Conservation (phyloP, 306 rosid species). For the Trichosanthes truncata region DNA sequence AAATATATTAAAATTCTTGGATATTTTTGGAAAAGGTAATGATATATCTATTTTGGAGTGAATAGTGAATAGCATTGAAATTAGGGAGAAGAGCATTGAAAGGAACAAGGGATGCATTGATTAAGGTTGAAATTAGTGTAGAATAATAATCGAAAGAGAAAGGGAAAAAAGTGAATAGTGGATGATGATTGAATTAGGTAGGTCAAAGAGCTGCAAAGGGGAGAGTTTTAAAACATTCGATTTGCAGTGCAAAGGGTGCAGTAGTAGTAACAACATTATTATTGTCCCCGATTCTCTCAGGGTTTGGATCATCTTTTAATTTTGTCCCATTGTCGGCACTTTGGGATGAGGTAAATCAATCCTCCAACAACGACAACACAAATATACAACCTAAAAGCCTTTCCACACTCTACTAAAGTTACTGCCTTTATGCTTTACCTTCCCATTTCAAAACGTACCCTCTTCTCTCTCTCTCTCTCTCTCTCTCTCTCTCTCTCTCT, state of each 20-base stretch:
- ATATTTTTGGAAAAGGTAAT: background rate
- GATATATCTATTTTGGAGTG: background rate
- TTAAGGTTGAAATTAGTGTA: too few relatives aligned
- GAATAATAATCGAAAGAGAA: too few relatives aligned
- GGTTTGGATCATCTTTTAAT: background rate
- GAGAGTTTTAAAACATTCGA: background rate
- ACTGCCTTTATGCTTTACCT: background rate
- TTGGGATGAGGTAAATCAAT: constrained; percentile 19
- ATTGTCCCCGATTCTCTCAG: background rate
- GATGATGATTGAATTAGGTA: background rate
- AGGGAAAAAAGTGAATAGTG: background rate
- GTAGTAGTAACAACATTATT: background rate
- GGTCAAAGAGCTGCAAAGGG: background rate
- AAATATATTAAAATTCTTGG: too few relatives aligned
- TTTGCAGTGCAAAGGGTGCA: background rate
- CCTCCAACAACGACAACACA: background rate
- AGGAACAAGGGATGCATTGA: background rate
- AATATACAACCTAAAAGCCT: background rate
- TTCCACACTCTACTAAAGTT: background rate
- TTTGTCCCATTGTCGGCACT: constrained; percentile 32
- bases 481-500: too few relatives aligned
- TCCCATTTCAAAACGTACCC: too few relatives aligned
- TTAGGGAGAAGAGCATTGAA: background rate
- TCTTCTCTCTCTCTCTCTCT: too few relatives aligned
- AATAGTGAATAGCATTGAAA: too few relatives aligned